phyloP scores from a whole-genome alignment of 169 alveolate genomes.

The Eimeria zaria region DNA sequence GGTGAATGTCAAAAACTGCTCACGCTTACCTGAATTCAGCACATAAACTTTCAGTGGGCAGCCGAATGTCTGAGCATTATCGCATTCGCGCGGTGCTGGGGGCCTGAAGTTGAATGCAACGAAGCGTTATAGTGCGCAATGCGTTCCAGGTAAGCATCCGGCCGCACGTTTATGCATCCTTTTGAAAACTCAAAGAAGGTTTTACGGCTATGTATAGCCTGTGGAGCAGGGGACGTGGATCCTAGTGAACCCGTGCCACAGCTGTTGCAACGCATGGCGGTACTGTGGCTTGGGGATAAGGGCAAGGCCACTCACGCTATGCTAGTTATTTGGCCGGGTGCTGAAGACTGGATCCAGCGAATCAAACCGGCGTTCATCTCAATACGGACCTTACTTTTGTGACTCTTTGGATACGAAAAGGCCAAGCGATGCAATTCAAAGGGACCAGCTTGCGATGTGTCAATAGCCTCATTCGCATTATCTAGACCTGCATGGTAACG shows the following conservation, averaged over 20 bases:
- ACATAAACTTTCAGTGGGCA: constrained; percentile 77
- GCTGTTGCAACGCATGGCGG: neutral
- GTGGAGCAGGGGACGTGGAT: neutral
- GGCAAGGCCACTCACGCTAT: constrained; percentile 57
- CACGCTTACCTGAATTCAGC: constrained; percentile 56
- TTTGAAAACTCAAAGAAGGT: neutral
- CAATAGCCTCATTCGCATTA: constrained; percentile 48
- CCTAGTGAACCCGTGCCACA: neutral
- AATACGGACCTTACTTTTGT: constrained; percentile 61
- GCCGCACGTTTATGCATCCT: neutral
- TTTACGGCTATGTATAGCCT: neutral
- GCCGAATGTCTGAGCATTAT: constrained; percentile 64
- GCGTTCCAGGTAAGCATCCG: neutral
- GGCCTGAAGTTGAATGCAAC: constrained; percentile 46
- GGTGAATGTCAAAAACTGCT: neutral
- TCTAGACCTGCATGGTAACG: constrained; percentile 48
- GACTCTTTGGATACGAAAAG: constrained; percentile 51
- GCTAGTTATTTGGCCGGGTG: constrained; percentile 74
- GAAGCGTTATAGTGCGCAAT: neutral
- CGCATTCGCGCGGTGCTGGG: constrained; percentile 78
- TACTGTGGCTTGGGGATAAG: neutral
- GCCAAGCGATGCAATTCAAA: constrained; percentile 73
- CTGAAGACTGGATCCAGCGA: constrained; percentile 77
- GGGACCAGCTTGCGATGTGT: constrained; percentile 60
- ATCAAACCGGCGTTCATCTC: constrained; percentile 75